Evolutionary conservation across 345 rosid genomes (phyloP).

Genomic region (Mercurialis annua): DNA sequence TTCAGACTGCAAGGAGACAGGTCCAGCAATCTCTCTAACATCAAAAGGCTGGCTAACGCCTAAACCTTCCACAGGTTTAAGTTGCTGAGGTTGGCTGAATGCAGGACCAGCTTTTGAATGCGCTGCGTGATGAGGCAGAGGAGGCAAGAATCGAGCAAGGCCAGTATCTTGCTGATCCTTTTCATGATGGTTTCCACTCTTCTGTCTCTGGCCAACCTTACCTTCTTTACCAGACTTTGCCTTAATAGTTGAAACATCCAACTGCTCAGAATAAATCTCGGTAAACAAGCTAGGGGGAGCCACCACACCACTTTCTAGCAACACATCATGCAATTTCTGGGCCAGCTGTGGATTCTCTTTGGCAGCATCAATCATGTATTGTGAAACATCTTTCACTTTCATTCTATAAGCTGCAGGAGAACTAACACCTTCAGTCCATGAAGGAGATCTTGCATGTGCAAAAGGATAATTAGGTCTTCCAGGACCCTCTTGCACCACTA

Average conservation of each 20-base stretch:
- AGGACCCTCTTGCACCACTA: slow-evolving; percentile 30
- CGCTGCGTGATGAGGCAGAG: slow-evolving; percentile 49
- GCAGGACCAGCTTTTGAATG: slow-evolving; percentile 35
- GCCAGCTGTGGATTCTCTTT: slow-evolving; percentile 92
- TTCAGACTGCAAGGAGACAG: slow-evolving; percentile 44
- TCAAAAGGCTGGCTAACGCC: slow-evolving; percentile 31
- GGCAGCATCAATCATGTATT: slow-evolving; percentile 92
- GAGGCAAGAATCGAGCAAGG: slow-evolving; percentile 56
- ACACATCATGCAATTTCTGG: slow-evolving; percentile 85
- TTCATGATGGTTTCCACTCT: slow-evolving; percentile 29
- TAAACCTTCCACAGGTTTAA: slow-evolving; percentile 40
- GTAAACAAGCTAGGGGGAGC: slow-evolving; percentile 83
- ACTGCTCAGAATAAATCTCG: slow-evolving; percentile 54
- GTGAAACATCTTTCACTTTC: slow-evolving; percentile 95
- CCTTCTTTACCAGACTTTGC: slow-evolving; percentile 37
- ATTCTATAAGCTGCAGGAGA: slow-evolving; percentile 76
- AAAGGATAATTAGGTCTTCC: slow-evolving; percentile 48
- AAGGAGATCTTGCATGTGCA: slow-evolving; percentile 75
- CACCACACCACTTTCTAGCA: slow-evolving; percentile 88
- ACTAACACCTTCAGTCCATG: slow-evolving; percentile 97
- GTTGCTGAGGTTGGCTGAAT: slow-evolving; percentile 33
- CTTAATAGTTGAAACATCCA: slow-evolving; percentile 42
- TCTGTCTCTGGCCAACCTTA: slow-evolving; percentile 36
- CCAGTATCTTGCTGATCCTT: slow-evolving; percentile 43
- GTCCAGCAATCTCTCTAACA: slow-evolving; percentile 31